These are phyloP conservation scores for Oryza punctata DNA, from an alignment of 176 grass and related monocot genomes.

Conservation along the genomic window DNA sequence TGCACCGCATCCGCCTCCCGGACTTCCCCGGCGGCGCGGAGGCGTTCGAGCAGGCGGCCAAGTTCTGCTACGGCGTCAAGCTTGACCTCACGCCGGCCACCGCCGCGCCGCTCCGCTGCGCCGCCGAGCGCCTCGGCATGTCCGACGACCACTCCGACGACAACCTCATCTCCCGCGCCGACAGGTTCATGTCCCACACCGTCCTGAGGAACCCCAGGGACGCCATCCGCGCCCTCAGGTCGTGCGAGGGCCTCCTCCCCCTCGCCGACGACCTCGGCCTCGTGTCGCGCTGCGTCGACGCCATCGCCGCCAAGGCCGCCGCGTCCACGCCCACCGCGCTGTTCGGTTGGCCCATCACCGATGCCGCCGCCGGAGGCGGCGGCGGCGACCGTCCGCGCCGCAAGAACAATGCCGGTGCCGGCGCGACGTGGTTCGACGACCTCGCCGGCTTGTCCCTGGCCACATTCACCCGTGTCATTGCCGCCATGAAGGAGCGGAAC, in stretches of 20 bases:
- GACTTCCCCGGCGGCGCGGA: conserved; percentile 80
- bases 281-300: conserved; percentile 73
- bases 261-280: conserved; percentile 74
- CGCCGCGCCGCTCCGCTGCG: conserved; percentile 74
- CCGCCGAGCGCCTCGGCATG: conserved; percentile 87
- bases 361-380: conserved; percentile 27
- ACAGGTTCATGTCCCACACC: conserved; percentile 67
- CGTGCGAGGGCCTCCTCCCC: conserved; percentile 75
- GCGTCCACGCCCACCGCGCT: conserved; percentile 68
- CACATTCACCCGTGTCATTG: conserved; percentile 76
- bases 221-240: conserved; percentile 74
- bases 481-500: conserved; percentile 70
- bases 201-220: conserved; percentile 74
- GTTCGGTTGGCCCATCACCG: conserved; percentile 83
- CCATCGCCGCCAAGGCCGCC: conserved; percentile 67
- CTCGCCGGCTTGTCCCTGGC: conserved; percentile 67
- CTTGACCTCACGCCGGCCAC: conserved; percentile 80
- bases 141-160: conserved; percentile 79
- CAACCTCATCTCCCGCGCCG: conserved; percentile 81
- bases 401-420: conserved; percentile 36
- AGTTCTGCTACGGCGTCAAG: conserved; percentile 99
- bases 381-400: conserved; percentile 44
- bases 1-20: conserved; percentile 70
- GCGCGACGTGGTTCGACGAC: conserved; percentile 76
- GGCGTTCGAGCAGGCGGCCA: conserved; percentile 85